Conservation (phyloP, 2,329 filamentous ascomycete species). For the Lecanosticta acicola region DNA sequence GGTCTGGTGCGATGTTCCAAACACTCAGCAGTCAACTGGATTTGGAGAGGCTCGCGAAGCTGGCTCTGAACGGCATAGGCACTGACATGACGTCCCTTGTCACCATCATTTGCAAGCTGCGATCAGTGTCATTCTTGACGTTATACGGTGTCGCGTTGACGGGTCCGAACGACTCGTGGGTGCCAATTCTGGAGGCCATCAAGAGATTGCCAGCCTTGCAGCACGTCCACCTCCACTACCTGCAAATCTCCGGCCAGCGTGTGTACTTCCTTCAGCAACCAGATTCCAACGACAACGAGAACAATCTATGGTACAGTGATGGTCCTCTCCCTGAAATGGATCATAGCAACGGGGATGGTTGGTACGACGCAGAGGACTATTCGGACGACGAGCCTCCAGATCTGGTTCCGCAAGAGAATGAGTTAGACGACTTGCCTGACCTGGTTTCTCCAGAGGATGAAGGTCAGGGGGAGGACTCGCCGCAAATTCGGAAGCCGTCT, state of each 20-base stretch:
- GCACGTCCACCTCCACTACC: conserved; percentile 27
- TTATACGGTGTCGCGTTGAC: conserved; percentile 17
- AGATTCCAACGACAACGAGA: background rate
- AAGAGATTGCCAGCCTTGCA: conserved; percentile 18
- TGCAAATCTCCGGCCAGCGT: conserved; percentile 18
- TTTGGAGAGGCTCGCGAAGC: conserved; percentile 9
- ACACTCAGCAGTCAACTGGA: conserved; percentile 8
- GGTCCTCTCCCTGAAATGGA: background rate
- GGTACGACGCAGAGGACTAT: background rate
- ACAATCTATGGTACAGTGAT: background rate
- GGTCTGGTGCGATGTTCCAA: conserved; percentile 6
- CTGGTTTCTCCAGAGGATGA: background rate
- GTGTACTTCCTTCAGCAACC: conserved; percentile 21
- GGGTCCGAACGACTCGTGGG: conserved; percentile 20
- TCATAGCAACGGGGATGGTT: background rate
- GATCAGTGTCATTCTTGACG: conserved; percentile 7
- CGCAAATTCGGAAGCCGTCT: background rate
- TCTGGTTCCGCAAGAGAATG: background rate
- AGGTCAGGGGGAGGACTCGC: background rate
- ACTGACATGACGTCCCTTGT: conserved; percentile 11
- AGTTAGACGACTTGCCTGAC: background rate
- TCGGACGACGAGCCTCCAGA: conserved; percentile 1
- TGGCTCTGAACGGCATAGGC: conserved; percentile 12
- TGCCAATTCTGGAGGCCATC: conserved; percentile 21
- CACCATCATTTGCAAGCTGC: conserved; percentile 9